phyloP scores from a whole-genome alignment of 345 rosid genomes.

The Ceriops zippeliana region DNA sequence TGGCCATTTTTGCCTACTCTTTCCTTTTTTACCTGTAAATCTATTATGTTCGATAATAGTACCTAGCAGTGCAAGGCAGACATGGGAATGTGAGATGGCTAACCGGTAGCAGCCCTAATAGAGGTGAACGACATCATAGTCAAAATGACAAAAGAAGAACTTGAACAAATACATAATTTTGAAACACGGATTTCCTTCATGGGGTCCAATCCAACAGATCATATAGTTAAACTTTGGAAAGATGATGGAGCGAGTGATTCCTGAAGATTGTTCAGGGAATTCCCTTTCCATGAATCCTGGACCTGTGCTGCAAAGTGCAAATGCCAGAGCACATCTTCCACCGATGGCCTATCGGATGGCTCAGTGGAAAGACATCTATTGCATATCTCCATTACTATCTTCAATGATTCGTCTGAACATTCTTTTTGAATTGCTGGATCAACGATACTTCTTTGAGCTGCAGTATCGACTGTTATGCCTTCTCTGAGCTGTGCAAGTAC shows the following conservation, averaged over 20 bases:
- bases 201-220: too few species aligned
- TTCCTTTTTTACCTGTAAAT: too few species aligned
- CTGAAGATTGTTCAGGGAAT: slow-evolving; percentile 4
- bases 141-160: too few species aligned
- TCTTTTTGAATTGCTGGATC: slow-evolving; percentile 49
- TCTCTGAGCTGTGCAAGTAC: slow-evolving; percentile 38
- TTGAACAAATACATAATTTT: too few species aligned
- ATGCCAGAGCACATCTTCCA: slow-evolving; percentile 61
- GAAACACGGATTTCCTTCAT: too few species aligned
- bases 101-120: too few species aligned
- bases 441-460: slow-evolving; percentile 38
- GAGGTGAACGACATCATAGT: too few species aligned
- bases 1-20: too few species aligned
- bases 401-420: slow-evolving; percentile 51
- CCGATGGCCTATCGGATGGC: slow-evolving; percentile 41
- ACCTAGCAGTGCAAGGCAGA: too few species aligned
- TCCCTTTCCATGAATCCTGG: slow-evolving; percentile 32
- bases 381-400: slow-evolving; percentile 45
- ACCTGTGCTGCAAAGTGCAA: slow-evolving; percentile 62
- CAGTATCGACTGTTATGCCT: slow-evolving; percentile 34
- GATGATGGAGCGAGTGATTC: slow-evolving; percentile 1
- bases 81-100: too few species aligned
- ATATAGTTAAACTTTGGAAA: not conserved
- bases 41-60: too few species aligned
- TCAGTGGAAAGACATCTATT: slow-evolving; percentile 42